Evolutionary conservation across 1,284 basidiomycete species (phyloP).

Genomic region (Tremellales sp.): DNA sequence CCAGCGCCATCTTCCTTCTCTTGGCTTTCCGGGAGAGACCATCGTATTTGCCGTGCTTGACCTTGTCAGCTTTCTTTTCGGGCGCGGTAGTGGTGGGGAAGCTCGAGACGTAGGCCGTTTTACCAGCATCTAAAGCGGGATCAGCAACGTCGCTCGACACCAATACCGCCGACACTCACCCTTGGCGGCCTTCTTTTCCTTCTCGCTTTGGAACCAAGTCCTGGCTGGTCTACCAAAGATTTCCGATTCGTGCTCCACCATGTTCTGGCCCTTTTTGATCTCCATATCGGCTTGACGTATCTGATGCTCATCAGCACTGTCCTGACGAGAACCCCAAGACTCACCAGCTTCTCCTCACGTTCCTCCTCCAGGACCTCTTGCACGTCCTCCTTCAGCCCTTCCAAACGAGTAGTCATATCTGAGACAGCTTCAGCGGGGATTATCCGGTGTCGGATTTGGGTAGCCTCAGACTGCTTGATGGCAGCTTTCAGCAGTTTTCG

Average conservation of each 20-base stretch:
- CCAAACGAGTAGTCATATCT: conserved; percentile 68
- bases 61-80: conserved; percentile 29
- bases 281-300: conserved; percentile 93
- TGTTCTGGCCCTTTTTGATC: conserved; percentile 88
- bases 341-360: conserved; percentile 87
- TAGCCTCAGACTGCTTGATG: conserved; percentile 80
- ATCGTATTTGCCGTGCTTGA: conserved; percentile 75
- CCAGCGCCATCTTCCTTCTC: conserved; percentile 75
- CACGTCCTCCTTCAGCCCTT: conserved; percentile 72
- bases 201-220: conserved; percentile 93
- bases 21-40: conserved; percentile 80
- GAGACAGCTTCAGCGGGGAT: conserved; percentile 74
- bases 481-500: conserved; percentile 94
- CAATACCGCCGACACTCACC: conserved; percentile 52
- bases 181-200: conserved; percentile 77
- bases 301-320: conserved; percentile 46
- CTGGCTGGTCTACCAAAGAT: conserved; percentile 89
- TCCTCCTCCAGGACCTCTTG: conserved; percentile 82
- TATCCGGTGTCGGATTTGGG: conserved; percentile 85
- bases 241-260: conserved; percentile 91
- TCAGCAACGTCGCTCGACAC: not conserved
- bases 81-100: conserved; percentile 37
- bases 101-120: conserved; percentile 64
- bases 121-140: conserved; percentile 59
- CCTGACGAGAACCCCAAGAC: conserved; percentile 23